These are phyloP conservation scores for Bipolaris gigantea DNA, from an alignment of 2,329 filamentous ascomycete genomes.

Conservation along the genomic window DNA sequence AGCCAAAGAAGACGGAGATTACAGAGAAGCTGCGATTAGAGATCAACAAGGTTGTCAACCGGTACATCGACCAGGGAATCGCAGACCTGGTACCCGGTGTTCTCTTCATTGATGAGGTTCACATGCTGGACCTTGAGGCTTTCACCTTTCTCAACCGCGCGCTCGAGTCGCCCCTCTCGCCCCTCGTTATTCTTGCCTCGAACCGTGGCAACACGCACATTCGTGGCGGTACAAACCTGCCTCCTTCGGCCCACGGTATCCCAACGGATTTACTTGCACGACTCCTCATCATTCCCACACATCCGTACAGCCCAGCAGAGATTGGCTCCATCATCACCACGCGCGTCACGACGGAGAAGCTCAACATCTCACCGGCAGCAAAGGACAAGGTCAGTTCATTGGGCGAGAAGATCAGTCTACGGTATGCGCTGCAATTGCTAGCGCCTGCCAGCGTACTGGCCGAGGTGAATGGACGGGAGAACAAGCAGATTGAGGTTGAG, in stretches of 20 bases:
- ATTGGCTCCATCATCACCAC: slow-evolving; percentile 90
- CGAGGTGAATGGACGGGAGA: slow-evolving; percentile 61
- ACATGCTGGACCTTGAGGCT: slow-evolving; percentile 99
- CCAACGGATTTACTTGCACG: slow-evolving; percentile 91
- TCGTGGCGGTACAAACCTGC: slow-evolving; percentile 71
- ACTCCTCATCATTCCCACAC: slow-evolving; percentile 93
- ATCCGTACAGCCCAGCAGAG: slow-evolving; percentile 83
- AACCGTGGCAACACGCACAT: slow-evolving; percentile 95
- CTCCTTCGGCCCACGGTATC: slow-evolving; percentile 80
- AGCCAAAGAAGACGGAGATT: slow-evolving; percentile 99
- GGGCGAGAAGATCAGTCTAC: slow-evolving; percentile 83
- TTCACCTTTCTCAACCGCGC: slow-evolving; percentile 99
- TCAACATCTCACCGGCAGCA: slow-evolving; percentile 77
- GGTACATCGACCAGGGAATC: slow-evolving; percentile 97
- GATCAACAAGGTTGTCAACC: slow-evolving; percentile 99
- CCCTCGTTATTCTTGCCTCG: slow-evolving; percentile 95
- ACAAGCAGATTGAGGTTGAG: slow-evolving; percentile 53
- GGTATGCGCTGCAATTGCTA: slow-evolving; percentile 91
- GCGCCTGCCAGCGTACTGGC: slow-evolving; percentile 90
- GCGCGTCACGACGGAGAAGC: slow-evolving; percentile 77
- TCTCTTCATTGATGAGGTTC: slow-evolving; percentile 97
- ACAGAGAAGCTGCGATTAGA: slow-evolving; percentile 94
- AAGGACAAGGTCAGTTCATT: slow-evolving; percentile 85
- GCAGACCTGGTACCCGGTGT: slow-evolving; percentile 98
- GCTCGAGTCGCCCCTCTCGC: slow-evolving; percentile 91